phyloP scores from a whole-genome alignment of 1,284 basidiomycete genomes.

The Tranzscheliella williamsii region DNA sequence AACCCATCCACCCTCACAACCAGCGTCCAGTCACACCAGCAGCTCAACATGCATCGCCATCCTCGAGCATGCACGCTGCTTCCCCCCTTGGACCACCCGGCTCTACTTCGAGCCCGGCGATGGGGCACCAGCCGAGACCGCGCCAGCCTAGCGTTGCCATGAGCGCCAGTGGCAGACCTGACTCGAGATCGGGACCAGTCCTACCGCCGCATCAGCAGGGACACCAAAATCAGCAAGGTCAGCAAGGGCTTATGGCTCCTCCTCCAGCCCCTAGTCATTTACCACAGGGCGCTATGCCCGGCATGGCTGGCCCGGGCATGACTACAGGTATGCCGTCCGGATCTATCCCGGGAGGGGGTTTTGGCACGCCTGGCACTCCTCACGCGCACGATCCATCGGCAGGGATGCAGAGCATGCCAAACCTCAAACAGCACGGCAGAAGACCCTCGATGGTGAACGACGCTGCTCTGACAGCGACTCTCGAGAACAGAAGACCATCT shows the following conservation, averaged over 20 bases:
- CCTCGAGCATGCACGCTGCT: constrained; percentile 32
- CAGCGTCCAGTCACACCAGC: constrained; percentile 29
- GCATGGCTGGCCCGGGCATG: constrained; percentile 22
- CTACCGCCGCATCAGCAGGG: constrained; percentile 1
- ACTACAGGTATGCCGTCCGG: constrained; percentile 1
- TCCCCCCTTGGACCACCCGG: constrained; percentile 30
- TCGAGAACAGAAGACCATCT: constrained; percentile 15
- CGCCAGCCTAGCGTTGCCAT: constrained; percentile 33
- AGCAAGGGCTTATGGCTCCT: constrained; percentile 34
- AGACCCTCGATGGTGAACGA: constrained; percentile 29
- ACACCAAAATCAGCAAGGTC: neutral
- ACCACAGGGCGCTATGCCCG: constrained; percentile 18
- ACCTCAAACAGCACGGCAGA: constrained; percentile 31
- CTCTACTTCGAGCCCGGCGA: constrained; percentile 24
- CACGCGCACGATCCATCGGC: constrained; percentile 1
- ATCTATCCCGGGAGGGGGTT: too few relatives aligned
- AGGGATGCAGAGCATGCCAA: constrained; percentile 6
- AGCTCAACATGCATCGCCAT: constrained; percentile 28
- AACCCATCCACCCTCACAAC: constrained; percentile 27
- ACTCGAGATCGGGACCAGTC: constrained; percentile 29
- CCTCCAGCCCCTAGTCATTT: constrained; percentile 35
- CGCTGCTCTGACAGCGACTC: constrained; percentile 8
- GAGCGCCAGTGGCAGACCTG: constrained; percentile 21
- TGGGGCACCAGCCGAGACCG: constrained; percentile 21
- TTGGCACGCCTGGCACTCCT: neutral